Evolutionary conservation across 2,329 filamentous ascomycete genomes (phyloP), one percentile per base, ranked within the genome.

Genomic region (Aplosporella prunicola): DNA sequence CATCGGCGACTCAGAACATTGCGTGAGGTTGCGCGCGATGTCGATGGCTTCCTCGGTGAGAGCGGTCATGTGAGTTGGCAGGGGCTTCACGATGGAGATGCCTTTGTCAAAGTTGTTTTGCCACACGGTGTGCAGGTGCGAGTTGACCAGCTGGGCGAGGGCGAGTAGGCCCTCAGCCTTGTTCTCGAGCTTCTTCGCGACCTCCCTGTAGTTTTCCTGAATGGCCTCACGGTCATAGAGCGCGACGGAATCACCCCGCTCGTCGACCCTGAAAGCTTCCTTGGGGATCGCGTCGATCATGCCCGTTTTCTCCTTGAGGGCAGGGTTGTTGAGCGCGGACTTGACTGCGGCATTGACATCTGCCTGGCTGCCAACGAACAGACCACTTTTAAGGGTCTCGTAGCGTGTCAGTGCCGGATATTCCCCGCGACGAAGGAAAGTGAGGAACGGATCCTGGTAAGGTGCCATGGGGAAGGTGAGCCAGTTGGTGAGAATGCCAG

Each of bases 101-200:
- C 91, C 89, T 10, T 29, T 18, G 3, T 36, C 33, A 58, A 91
- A 93, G 15, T 69, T 69, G 48, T 80, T 83, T 53, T 93, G 86
- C 76, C 91, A 96, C 9, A 78, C 82, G 37, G 72, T 72, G 55
- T 95, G 88, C 4, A 96, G 69, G 57, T 96, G 91, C 2, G 80
- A 73, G 51, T 83, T 88, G 55, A 95, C 83, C 42, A 96, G 71
- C 30, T 74, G 66, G 41, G 81, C 80, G 22, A 96, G 73, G 34
- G 72, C 67, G 37, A 63, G 61, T 16, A 89, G 66, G 2, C 81
- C 84, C 30, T 69, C 66, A 38, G 56, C 55, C n/a, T 51, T 51
- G 22, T 69, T 65, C 5, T 63, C 56, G 26, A 86, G 67, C 38
- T 74, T 73, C 34, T 82, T 73, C 14, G 72, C 72, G 33, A 94